A percentile compares a stretch with the other conserved stretches of the same genome.
Evolutionary conservation across 257 asterid species (phyloP).

Genomic region (Nicotiana knightiana): DNA sequence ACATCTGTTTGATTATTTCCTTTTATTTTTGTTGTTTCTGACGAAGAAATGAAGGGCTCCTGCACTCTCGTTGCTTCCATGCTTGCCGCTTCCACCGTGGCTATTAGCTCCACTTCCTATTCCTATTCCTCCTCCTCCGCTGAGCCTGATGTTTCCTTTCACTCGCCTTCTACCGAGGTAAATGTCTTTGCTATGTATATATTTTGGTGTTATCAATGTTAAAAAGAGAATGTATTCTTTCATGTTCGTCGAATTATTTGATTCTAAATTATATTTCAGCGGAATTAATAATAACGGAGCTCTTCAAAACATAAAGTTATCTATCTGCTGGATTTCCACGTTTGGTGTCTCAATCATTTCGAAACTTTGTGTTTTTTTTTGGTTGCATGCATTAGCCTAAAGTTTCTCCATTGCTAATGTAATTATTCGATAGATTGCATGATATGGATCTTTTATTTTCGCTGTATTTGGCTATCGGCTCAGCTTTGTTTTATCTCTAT

Average conservation of each 20-base stretch:
- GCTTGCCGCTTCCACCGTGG: constrained; percentile 35
- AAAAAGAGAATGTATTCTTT: background rate
- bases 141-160: constrained; percentile 16
- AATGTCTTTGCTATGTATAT: background rate
- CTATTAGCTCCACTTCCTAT: constrained; percentile 21
- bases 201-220: background rate
- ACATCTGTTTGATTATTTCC: background rate
- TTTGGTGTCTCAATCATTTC: background rate
- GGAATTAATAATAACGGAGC: background rate
- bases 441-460: background rate
- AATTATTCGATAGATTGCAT: background rate
- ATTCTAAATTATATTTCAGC: background rate
- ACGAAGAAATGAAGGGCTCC: constrained; percentile 37
- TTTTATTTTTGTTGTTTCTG: too few relatives aligned
- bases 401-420: background rate
- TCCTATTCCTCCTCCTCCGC: constrained; percentile 12
- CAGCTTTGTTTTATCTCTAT: background rate
- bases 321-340: background rate
- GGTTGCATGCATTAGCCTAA: background rate
- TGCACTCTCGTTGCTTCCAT: constrained; percentile 33
- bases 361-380: background rate
- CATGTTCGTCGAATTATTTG: background rate
- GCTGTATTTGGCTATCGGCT: background rate
- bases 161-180: constrained; percentile 29
- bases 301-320: background rate